Conservation (phyloP, 768 basidiomycete genomes). For the Tephrocybe sp. region DNA sequence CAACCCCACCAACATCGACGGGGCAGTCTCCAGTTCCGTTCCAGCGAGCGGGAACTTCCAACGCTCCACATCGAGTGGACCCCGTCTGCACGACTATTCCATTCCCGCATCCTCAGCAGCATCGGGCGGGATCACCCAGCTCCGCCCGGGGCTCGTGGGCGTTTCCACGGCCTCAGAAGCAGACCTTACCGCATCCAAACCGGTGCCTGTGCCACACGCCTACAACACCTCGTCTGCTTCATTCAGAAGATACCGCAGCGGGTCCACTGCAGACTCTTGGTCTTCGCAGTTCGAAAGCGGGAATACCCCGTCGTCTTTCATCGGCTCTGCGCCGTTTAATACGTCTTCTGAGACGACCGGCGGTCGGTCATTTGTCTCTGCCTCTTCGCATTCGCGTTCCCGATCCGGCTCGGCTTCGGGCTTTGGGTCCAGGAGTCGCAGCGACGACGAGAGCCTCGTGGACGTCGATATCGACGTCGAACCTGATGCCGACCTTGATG, state of each 20-base stretch:
- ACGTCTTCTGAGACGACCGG: constrained; percentile 22
- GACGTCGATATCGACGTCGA: constrained; percentile 29
- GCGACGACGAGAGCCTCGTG: constrained; percentile 29
- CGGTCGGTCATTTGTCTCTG: constrained; percentile 49
- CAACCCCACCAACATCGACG: constrained; percentile 13
- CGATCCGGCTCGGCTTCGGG: constrained; percentile 29
- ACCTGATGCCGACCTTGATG: constrained; percentile 24
- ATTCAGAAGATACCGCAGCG: constrained; percentile 21
- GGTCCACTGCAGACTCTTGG: constrained; percentile 27
- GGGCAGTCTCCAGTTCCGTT: constrained; percentile 48
- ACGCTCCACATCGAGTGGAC: constrained; percentile 40
- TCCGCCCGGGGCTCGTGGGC: constrained; percentile 55
- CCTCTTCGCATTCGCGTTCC: constrained; percentile 30
- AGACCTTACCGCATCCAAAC: constrained; percentile 24
- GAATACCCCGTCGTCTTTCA: constrained; percentile 22
- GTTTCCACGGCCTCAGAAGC: constrained; percentile 24
- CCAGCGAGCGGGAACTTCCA: constrained; percentile 31
- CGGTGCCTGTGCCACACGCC: constrained; percentile 29
- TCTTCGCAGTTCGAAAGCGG: constrained; percentile 22
- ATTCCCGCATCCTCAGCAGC: constrained; percentile 35
- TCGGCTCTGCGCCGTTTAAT: constrained; percentile 9
- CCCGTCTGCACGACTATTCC: constrained; percentile 66
- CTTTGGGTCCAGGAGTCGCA: constrained; percentile 30
- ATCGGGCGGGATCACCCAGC: constrained; percentile 46
- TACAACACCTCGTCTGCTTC: constrained; percentile 7